These are phyloP conservation scores for Sugiyamaella americana DNA, from an alignment of 805 yeast genomes.

Conservation along the genomic window DNA sequence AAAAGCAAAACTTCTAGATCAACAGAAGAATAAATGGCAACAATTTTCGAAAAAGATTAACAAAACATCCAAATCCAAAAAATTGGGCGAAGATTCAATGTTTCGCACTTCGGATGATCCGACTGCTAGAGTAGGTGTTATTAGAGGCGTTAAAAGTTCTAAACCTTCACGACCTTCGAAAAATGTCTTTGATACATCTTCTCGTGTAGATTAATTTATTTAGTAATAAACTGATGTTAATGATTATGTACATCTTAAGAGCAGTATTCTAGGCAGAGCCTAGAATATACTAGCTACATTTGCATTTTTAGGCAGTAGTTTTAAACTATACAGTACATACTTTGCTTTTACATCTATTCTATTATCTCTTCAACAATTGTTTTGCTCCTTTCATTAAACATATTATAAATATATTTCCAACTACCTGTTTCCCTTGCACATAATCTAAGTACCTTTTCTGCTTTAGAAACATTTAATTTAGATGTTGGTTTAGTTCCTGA, in stretches of 20 bases:
- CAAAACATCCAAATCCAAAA: conserved; percentile 13
- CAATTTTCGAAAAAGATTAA: conserved; percentile 20
- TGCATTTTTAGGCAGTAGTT: too few species aligned
- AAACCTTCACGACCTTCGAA: conserved; percentile 10
- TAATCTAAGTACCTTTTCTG: neutral
- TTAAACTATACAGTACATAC: too few species aligned
- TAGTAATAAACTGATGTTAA: too few species aligned
- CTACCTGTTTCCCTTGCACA: neutral
- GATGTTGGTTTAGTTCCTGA: neutral
- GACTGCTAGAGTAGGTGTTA: conserved; percentile 18
- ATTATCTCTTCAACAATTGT: too few species aligned
- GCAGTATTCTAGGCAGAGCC: too few species aligned
- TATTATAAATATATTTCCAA: neutral
- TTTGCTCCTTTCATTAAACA: too few species aligned
- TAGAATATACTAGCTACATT: too few species aligned
- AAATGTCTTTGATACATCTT: conserved; percentile 15
- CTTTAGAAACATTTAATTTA: neutral
- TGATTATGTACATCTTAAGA: too few species aligned
- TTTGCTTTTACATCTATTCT: too few species aligned
- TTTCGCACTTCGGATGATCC: conserved; percentile 21
- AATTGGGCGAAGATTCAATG: conserved; percentile 21
- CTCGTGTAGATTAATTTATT: conserved; percentile 11
- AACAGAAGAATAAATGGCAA: conserved; percentile 27
- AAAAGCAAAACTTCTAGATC: conserved; percentile 18
- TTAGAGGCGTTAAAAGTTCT: conserved; percentile 9